Evolutionary conservation across 495 filamentous ascomycete genomes (phyloP), one percentile per base, ranked within the genome.

Genomic region (Polyplosphaeria fusca): DNA sequence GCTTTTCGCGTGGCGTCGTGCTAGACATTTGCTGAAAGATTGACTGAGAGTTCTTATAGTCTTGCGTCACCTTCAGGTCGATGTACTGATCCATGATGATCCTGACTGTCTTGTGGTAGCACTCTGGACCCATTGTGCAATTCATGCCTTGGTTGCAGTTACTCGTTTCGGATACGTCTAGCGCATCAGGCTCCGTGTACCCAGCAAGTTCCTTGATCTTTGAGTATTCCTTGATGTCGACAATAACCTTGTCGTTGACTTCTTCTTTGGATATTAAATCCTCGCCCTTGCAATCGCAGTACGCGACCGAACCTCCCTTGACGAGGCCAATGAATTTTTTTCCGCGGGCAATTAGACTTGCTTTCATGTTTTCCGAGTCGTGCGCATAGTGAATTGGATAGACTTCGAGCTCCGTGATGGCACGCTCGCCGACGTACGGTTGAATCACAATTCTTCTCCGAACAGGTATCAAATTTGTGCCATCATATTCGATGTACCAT

Each of bases 401-500:
- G 13, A 52, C 37, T 9, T 42, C 49, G 16, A 52, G 37, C 4
- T 43, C 49, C 13, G 18, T 41, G 49, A 52, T 43, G 23, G 12
- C 13, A 13, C 49, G 35, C 27, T 52, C 37, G 5, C 49, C 37
- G 16, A 20, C 49, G 18, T 52, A 52, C 5, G 49, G 37, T 14
- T 52, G 9, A 14, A 52, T 40, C 13, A 52, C 7, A 16, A 52
- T 4, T 18, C 49, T 13, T 24, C 22, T n/a, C 16, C 37, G 49
- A 14, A 20, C 23, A 4, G 49, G 49, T 9, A 22, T 52, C 5
- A 52, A 37, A 41, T 18, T 22, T 13, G 18, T 7, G 12, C 49
- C 49, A 26, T 52, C 24, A 37, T 43, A 52, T 9, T 43, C 49
- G 4, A 52, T 16, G 25, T 40, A 52, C n/a, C 30, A 41, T 43